phyloP scores from a whole-genome alignment of 1,284 basidiomycete species.

The Vanrija humicola region DNA sequence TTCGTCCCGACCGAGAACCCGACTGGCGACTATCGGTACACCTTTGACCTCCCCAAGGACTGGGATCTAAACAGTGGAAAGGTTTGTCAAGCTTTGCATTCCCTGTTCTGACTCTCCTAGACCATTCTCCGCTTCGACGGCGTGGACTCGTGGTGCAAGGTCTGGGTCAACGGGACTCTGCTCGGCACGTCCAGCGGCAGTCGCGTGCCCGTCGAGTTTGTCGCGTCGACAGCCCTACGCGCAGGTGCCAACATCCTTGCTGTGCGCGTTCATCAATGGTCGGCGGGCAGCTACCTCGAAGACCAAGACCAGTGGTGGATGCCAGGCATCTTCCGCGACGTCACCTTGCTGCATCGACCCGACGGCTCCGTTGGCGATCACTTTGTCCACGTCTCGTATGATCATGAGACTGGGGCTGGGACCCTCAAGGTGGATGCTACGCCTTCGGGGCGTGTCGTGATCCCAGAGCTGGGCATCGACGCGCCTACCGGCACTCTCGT shows the following conservation, averaged over 20 bases:
- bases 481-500: conserved; percentile 5
- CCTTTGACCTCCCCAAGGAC: conserved; percentile 3
- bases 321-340: conserved; percentile 26
- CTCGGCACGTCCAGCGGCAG: conserved; percentile 8
- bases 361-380: conserved; percentile 11
- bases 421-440: conserved; percentile 21
- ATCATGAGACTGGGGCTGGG: conserved; percentile 13
- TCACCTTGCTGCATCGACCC: conserved; percentile 22
- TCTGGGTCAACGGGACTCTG: conserved; percentile 15
- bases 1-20: conserved; percentile 20
- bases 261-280: conserved; percentile 25
- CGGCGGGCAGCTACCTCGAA: conserved; percentile 18
- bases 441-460: conserved; percentile 6
- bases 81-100: not conserved
- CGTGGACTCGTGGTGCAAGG: conserved; percentile 16
- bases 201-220: conserved; percentile 16
- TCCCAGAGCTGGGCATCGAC: conserved; percentile 24
- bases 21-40: conserved; percentile 11
- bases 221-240: not conserved
- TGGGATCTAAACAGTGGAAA: conserved; percentile 6
- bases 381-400: conserved; percentile 20
- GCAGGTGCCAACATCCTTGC: conserved; percentile 8
- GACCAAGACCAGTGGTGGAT: conserved; percentile 32
- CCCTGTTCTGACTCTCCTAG: not conserved
- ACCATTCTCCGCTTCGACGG: conserved; percentile 19